Base-by-base conservation (phyloP, 2,329 filamentous ascomycete genomes). In the Cercospora zeae-maydis region DNA sequence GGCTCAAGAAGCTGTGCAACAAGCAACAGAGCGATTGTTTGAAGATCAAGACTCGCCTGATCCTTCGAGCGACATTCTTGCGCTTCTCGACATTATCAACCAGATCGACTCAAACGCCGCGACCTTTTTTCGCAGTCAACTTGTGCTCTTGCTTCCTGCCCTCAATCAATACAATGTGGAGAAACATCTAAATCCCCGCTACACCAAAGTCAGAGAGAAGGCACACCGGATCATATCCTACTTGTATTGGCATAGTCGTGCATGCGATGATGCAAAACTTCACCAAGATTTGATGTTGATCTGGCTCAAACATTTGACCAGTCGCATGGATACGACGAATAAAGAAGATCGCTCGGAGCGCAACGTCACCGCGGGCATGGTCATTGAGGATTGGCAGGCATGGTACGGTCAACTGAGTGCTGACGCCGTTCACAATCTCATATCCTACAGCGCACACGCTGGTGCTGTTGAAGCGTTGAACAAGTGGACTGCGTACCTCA, bases 401-500 rank as follows among this genome's bases (percentile, higher is more conserved):
- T 62, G 63, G 58, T 58, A 74, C 56, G 66, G 55, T 6, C 66
- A 65, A 16, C 45, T 74, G 1, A 65, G 57, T 53, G 45, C 52
- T 8, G 58, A 62, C 9, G 67, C 65, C 6, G 42, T 72, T 11
- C 60, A 62, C 16, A 42, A 54, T 27, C 54, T 74, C 3, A 64
- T 73, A n/a, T 31, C 36, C 16, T 59, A 67, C 60, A 75, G 76
- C 64, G 76, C 78, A 2, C 65, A 71, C 5, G 60, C 67, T 14
- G 79, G 79, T 13, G 58, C 75, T 11, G 67, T 70, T 2, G 69
- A 72, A 19, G 65, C 61, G 16, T 76, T 79, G 11, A 62, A 75
- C 24, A 57, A 73, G 45, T 75, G 73, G 61, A 72, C 77, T 37
- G 64, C 73, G 3, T 70, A 75, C 16, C 65, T 77, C 10, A 54